Conservation (phyloP, 192 early-diverging fungal genomes). For the Coemansia aciculifera region DNA sequence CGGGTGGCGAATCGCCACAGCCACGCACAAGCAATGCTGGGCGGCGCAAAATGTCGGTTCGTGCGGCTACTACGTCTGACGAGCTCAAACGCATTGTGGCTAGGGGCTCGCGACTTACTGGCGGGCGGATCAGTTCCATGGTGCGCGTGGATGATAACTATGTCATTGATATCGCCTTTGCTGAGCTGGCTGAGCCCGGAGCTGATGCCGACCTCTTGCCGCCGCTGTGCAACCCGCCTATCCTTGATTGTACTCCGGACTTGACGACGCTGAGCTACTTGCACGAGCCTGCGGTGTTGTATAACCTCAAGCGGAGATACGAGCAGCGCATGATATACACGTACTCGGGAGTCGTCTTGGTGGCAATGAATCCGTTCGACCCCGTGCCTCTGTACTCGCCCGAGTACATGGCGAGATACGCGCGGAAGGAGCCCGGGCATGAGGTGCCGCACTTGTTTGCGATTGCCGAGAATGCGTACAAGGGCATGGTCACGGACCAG, state of each 20-base stretch:
- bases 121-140: conserved; percentile 46
- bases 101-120: conserved; percentile 49
- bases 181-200: conserved; percentile 43
- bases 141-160: conserved; percentile 29
- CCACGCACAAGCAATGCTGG: not conserved
- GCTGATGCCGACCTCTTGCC: conserved; percentile 63
- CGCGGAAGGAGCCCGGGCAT: conserved; percentile 66
- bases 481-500: conserved; percentile 87
- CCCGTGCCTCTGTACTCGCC: conserved; percentile 80
- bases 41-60: conserved; percentile 22
- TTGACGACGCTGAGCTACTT: conserved; percentile 88
- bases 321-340: conserved; percentile 93
- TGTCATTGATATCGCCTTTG: conserved; percentile 44
- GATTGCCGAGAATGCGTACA: conserved; percentile 96
- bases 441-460: conserved; percentile 97
- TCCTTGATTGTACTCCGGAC: conserved; percentile 84
- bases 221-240: conserved; percentile 90
- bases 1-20: not conserved
- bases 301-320: conserved; percentile 91
- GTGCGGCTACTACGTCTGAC: conserved; percentile 29
- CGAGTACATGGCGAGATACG: conserved; percentile 87
- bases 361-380: conserved; percentile 96
- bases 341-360: conserved; percentile 96
- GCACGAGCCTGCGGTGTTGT: conserved; percentile 92
- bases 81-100: conserved; percentile 43